These are phyloP conservation scores for Bauhinia variegata DNA, from an alignment of 306 rosid species.

Conservation along the genomic window DNA sequence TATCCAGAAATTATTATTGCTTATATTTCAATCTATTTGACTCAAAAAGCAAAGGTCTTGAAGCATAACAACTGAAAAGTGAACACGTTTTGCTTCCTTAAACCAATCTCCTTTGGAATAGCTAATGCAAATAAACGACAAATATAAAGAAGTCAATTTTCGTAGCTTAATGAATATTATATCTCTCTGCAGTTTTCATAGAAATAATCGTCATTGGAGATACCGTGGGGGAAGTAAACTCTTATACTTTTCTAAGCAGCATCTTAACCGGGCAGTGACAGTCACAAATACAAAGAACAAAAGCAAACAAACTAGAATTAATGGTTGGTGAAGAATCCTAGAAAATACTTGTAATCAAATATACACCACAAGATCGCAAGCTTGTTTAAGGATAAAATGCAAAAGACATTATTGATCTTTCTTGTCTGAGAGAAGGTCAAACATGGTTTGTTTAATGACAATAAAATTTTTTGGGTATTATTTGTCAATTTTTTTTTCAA, in stretches of 20 bases:
- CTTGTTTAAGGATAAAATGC: constrained; percentile 19
- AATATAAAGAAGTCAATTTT: neutral
- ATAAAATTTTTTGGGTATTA: constrained; percentile 16
- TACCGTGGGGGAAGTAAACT: constrained; percentile 24
- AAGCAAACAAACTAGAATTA: neutral
- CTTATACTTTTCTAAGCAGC: neutral
- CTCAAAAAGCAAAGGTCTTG: neutral
- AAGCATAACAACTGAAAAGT: neutral
- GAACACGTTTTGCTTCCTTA: constrained; percentile 21
- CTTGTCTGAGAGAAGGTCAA: neutral
- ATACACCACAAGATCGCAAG: neutral
- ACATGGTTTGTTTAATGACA: neutral
- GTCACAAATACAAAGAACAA: neutral
- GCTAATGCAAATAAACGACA: constrained; percentile 16
- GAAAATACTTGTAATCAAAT: constrained; percentile 6
- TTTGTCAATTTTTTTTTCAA: no score
- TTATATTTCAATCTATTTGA: no score
- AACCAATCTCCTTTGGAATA: constrained; percentile 6
- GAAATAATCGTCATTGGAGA: constrained; percentile 31
- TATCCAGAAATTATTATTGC: no score
- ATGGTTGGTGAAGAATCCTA: constrained; percentile 31
- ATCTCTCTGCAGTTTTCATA: no score
- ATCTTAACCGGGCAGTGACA: constrained; percentile 1
- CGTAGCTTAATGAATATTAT: no score
- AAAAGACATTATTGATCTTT: constrained; percentile 31